phyloP scores from a whole-genome alignment of 1,284 basidiomycete species.

The Apiotrichum siamense region DNA sequence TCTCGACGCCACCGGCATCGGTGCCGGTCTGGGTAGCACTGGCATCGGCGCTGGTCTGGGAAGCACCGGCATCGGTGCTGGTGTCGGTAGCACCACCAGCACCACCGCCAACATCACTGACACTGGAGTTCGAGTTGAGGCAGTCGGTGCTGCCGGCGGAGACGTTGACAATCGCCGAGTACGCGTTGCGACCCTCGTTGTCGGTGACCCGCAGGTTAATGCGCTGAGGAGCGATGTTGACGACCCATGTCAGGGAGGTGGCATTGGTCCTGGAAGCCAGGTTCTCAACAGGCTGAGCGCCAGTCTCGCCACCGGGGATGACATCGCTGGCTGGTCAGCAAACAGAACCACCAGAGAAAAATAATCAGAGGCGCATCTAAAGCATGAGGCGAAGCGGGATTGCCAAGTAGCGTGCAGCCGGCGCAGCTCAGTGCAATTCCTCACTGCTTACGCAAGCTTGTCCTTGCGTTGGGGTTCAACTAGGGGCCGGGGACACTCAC shows the following conservation, averaged over 20 bases:
- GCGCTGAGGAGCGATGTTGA: conserved; percentile 53
- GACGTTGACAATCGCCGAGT: conserved; percentile 56
- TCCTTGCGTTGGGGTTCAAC: too few relatives aligned
- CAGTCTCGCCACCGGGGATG: conserved; percentile 62
- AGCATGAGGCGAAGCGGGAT: too few relatives aligned
- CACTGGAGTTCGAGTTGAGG: conserved; percentile 7
- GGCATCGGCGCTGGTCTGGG: neutral
- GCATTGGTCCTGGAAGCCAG: conserved; percentile 27
- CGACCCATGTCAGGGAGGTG: conserved; percentile 58
- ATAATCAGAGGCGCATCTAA: too few relatives aligned
- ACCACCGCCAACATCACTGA: conserved; percentile 4
- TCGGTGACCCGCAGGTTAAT: conserved; percentile 39
- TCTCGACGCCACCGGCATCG: too few relatives aligned
- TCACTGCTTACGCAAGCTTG: too few relatives aligned
- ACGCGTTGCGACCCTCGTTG: conserved; percentile 53
- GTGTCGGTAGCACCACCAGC: neutral
- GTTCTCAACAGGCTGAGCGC: conserved; percentile 56
- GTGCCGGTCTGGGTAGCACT: too few relatives aligned
- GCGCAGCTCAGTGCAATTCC: too few relatives aligned
- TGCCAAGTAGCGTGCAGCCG: too few relatives aligned
- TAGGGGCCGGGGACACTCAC: conserved; percentile 34
- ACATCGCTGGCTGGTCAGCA: too few relatives aligned
- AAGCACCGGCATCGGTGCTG: neutral
- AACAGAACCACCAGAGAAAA: too few relatives aligned
- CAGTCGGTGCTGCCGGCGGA: conserved; percentile 46